Percentiles rank a stretch among this genome's conserved stretches.
Evolutionary conservation across 495 filamentous ascomycete species (phyloP).

Genomic region (Xylona heveae): DNA sequence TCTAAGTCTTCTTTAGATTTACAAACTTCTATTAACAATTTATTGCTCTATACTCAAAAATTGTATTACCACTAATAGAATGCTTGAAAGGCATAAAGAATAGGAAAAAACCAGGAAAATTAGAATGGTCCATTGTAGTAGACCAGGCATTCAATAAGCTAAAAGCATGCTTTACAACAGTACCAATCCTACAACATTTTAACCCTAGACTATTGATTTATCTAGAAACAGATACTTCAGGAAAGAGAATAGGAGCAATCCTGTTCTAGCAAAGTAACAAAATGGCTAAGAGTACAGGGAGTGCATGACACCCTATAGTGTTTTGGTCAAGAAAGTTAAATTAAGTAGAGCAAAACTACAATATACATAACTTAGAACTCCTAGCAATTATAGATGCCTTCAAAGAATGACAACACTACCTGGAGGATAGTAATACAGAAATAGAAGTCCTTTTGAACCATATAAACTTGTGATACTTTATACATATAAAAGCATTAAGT

Average conservation of each 20-base stretch:
- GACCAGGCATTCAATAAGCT: constrained; percentile 5
- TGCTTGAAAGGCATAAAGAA: constrained; percentile 1
- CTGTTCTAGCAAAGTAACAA: constrained; percentile 4
- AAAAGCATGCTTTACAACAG: constrained; percentile 3
- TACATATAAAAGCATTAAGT: constrained; percentile 3
- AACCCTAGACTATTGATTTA: constrained; percentile 4
- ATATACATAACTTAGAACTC: constrained; percentile 10
- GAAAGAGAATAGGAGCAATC: constrained; percentile 6
- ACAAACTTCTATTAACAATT: not conserved
- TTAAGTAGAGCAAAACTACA: constrained; percentile 9
- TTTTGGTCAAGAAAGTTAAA: constrained; percentile 9
- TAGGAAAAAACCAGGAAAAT: not conserved
- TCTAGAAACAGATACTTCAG: constrained; percentile 14
- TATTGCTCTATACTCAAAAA: not conserved
- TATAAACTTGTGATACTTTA: constrained; percentile 7
- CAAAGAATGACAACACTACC: constrained; percentile 8
- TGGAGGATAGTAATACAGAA: constrained; percentile 4
- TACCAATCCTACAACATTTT: constrained; percentile 7
- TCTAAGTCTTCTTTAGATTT: not conserved
- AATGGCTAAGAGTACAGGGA: not conserved
- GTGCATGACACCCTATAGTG: constrained; percentile 7
- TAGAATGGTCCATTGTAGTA: not conserved
- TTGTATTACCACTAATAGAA: not conserved
- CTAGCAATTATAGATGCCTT: constrained; percentile 11
- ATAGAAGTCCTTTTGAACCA: constrained; percentile 8